Evolutionary conservation across 352 stramenopile genomes (phyloP), one percentile per base, ranked within the genome.

Genomic region (Phytophthora gonapodyides): DNA sequence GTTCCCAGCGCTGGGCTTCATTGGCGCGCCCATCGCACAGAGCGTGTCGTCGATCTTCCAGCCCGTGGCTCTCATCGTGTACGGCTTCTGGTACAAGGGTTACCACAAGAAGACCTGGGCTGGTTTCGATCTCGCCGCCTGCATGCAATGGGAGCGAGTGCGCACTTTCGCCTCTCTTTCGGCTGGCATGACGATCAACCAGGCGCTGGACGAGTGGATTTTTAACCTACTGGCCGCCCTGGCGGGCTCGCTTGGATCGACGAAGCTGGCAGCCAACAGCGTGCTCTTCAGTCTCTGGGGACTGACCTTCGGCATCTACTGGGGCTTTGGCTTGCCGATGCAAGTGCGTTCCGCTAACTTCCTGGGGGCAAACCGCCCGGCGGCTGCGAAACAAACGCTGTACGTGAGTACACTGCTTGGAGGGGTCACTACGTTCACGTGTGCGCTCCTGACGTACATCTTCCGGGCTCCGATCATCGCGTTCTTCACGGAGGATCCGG

Each of bases 221-320:
- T 92, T 91, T 69, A 91, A 89, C 57, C 76, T 78, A 12, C 75
- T 91, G 35, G 84, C 82, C 15, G 85, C 79, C 5, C 49, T 94
- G 31, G 85, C 85, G 12, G 84, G 75, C 19, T 82, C 67, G 41
- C 63, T 94, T 30, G 85, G 85, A 0, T 72, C 85, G 3, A 54
- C 80, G 13, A 77, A 87, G 19, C 51, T 94, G 13, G 84, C 83
- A 12, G 83, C 83, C 33, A 93, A 93, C 75, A 90, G 78, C 56
- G 85, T 94, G 35, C 66, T 94, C 53, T 91, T 89, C 66, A 91
- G 86, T 44, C 76, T 94, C 21, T 94, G 85, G 85, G 82, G 82
- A 0, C 75, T 94, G 27, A 79, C 91, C 45, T 94, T 90, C 40
- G 85, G 76, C 21, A 71, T 94, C 48, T 94, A 89, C 61, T 94